Base-by-base conservation (phyloP, 78 protist genomes). In the Parvularia atlantis region DNA sequence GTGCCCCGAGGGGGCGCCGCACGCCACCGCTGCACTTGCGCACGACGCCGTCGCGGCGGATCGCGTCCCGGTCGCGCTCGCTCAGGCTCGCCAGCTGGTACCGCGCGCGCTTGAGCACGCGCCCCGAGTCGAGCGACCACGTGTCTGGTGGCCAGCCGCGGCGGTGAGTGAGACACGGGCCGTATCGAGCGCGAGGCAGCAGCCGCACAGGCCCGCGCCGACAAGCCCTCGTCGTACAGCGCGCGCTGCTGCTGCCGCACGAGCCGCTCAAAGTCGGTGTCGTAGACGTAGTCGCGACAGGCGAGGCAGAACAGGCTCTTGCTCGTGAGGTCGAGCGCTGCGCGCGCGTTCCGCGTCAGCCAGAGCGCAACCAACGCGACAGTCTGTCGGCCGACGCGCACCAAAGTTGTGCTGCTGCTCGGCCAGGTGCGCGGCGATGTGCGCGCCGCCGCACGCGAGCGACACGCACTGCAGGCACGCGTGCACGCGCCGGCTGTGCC, bases 281-380 rank as follows among this genome's bases (percentile, higher is more conserved):
- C 84, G 31, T 80, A 80, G 7, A 80, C 57, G 65, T 80, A 80
- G 46, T 80, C 84, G 31, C 35, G 28, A 64, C 84, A 80, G 30
- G 53, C 31, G 52, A 60, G 28, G 56, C 84, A 80, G 48, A 72
- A 80, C 20, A 72, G 63, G 39, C 72, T 78, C 35, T 66, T 59
- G 30, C n/a, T 39, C 35, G 11, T 58, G 26, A 57, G 28, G 11
- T 57, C 62, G 16, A 5, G 2, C n/a, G 62, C 62, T 57, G 62
- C 37, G 36, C 2, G n/a, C n/a, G n/a, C n/a, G n/a, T n/a, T n/a
- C n/a, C n/a, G n/a, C 22, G 48, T 6, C 11, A 11, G 48, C 48
- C 48, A 6, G 48, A 43, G 11, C n/a, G 58, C 43, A 53, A 65
- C 77, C 24, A 78, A 53, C 33, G 75, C 76, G 22, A 78, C 58